Evolutionary conservation across 306 rosid species (phyloP).

Genomic region (Inga leiocalycina): DNA sequence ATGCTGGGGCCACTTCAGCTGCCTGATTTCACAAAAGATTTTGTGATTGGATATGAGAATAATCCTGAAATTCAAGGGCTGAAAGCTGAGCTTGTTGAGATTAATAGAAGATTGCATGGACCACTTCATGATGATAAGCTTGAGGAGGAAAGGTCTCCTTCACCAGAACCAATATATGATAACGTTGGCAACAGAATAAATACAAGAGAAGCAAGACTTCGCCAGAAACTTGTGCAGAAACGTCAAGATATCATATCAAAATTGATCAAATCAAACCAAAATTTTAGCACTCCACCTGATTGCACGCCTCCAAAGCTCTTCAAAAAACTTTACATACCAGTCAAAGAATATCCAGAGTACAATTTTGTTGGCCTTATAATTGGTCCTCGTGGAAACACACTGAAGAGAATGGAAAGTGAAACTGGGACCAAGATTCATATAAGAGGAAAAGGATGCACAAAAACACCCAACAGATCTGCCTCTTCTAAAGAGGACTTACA

Average conservation of each 20-base stretch:
- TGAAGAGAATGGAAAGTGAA: slow-evolving; percentile 74
- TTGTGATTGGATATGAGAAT: neutral
- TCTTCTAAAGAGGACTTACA: slow-evolving; percentile 32
- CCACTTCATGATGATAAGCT: slow-evolving; percentile 18
- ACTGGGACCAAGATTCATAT: slow-evolving; percentile 65
- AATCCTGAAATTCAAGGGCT: slow-evolving; percentile 22
- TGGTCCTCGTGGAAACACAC: slow-evolving; percentile 77
- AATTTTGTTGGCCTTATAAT: slow-evolving; percentile 68
- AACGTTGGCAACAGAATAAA: slow-evolving; percentile 16
- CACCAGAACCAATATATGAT: slow-evolving; percentile 19
- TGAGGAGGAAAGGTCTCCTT: slow-evolving; percentile 21
- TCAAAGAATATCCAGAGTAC: slow-evolving; percentile 66
- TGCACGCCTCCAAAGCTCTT: slow-evolving; percentile 58
- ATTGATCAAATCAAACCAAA: slow-evolving; percentile 60
- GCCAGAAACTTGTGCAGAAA: slow-evolving; percentile 1
- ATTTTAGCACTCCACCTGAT: slow-evolving; percentile 59
- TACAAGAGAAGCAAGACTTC: slow-evolving; percentile 8
- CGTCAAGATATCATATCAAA: slow-evolving; percentile 59
- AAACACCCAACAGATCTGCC: neutral
- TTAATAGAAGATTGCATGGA: slow-evolving; percentile 9
- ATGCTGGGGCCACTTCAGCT: slow-evolving; percentile 27
- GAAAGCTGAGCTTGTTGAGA: slow-evolving; percentile 28
- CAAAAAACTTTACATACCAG: slow-evolving; percentile 66
- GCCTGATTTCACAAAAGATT: slow-evolving; percentile 14
- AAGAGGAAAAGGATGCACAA: slow-evolving; percentile 65